These are phyloP conservation scores for Fusarium torulosum DNA, from an alignment of 2,329 filamentous ascomycete species.

Conservation along the genomic window DNA sequence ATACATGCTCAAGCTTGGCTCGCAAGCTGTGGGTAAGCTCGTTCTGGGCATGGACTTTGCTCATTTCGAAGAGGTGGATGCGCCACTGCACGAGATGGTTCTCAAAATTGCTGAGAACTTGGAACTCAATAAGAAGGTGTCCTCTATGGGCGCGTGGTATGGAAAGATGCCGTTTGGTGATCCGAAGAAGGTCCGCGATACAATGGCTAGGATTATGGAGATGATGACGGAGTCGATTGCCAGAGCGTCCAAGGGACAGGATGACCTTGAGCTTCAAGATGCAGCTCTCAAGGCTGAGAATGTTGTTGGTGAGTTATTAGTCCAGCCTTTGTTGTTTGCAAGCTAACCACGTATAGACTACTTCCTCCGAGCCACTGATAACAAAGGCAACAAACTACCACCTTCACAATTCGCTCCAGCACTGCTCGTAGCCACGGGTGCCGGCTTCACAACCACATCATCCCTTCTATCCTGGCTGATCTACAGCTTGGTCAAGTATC, in stretches of 20 bases:
- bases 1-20: slow-evolving; percentile 63
- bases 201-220: slow-evolving; percentile 50
- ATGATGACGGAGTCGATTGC: slow-evolving; percentile 55
- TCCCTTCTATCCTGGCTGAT: slow-evolving; percentile 70
- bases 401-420: slow-evolving; percentile 38
- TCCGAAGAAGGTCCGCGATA: slow-evolving; percentile 58
- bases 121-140: slow-evolving; percentile 69
- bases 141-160: slow-evolving; percentile 68
- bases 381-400: slow-evolving; percentile 66
- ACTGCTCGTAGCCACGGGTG: slow-evolving; percentile 65
- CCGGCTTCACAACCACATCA: slow-evolving; percentile 71
- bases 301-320: slow-evolving; percentile 30
- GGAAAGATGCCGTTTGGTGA: slow-evolving; percentile 68
- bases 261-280: slow-evolving; percentile 59
- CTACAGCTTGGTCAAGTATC: slow-evolving; percentile 66
- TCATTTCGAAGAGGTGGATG: slow-evolving; percentile 59
- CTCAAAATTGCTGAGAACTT: slow-evolving; percentile 62
- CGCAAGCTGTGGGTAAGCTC: slow-evolving; percentile 60
- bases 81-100: slow-evolving; percentile 65
- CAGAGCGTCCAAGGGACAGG: slow-evolving; percentile 52
- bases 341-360: slow-evolving; percentile 57
- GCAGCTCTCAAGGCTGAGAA: slow-evolving; percentile 63
- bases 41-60: slow-evolving; percentile 60
- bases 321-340: fast-evolving
- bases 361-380: slow-evolving; percentile 64